Evolutionary conservation across 1,284 basidiomycete genomes (phyloP), one percentile per base, ranked within the genome.

Genomic region (Mycena sp.): DNA sequence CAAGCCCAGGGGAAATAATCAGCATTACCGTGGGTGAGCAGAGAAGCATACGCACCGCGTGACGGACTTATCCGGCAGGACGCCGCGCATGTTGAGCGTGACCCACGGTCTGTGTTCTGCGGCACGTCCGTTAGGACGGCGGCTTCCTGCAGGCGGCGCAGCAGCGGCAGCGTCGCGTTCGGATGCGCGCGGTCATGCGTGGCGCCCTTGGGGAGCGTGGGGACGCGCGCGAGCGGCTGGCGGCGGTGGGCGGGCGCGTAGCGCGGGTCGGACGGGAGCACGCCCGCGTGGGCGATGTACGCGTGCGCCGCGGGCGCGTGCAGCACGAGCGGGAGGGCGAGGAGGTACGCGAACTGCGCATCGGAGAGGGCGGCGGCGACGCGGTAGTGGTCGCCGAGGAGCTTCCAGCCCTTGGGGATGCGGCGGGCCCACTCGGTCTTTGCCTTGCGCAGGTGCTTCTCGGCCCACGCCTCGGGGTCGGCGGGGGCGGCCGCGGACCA

Each of bases 261-360:
- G 5, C 76, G 78, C 1, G 92, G 89, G 71, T 95, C 86, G 12
- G 83, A 84, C 0, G 94, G 85, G 2, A 96, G 81, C 19, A 98
- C 70, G 4, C 95, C 95, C 2, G 89, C 95, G 71, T 98, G 95
- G 0, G 91, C 93, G 58, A 96, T 82, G 77, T 89, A 90, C 2
- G 88, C 78, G 72, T 95, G 92, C 6, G 92, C 83, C 1, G 84
- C 83, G 0, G 94, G 92, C n/a, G 93, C 76, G 71, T 95, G 88
- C 2, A 96, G 78, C 53, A 86, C 82, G 30, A 95, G 77, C 1
- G 95, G 94, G 0, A 95, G 78, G 10, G 83, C 78, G 37, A 84
- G 75, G 38, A 97, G 81, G 74, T 95, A 97, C 23, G 79, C 71
- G 62, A 87, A 91, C 41, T 95, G 84, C 1, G 75, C 77, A 19